These are phyloP conservation scores for Colletotrichum sp. DNA, from an alignment of 2,329 filamentous ascomycete genomes.

Conservation along the genomic window DNA sequence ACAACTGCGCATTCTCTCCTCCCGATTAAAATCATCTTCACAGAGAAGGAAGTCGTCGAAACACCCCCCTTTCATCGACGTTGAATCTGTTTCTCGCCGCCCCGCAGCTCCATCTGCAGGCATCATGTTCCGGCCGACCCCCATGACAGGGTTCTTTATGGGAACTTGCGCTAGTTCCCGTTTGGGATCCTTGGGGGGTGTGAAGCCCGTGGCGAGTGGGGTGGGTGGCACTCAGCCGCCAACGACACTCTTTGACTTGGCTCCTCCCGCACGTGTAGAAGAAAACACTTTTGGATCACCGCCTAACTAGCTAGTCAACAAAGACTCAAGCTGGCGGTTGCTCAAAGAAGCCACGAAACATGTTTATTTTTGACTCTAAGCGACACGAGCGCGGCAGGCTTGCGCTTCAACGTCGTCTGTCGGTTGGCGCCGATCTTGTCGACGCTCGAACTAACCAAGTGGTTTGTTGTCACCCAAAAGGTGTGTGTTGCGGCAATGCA, in stretches of 20 bases:
- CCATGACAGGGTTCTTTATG: conserved; percentile 16
- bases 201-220: conserved; percentile 17
- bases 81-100: conserved; percentile 13
- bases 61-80: conserved; percentile 13
- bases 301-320: not conserved
- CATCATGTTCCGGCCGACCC: conserved; percentile 9
- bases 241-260: conserved; percentile 10
- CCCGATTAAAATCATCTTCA: not conserved
- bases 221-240: conserved; percentile 1
- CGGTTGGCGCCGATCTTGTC: not conserved
- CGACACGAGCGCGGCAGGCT: not conserved
- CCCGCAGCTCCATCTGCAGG: conserved; percentile 22
- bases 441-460: not conserved
- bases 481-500: not conserved
- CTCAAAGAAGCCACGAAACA: not conserved
- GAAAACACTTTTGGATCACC: not conserved
- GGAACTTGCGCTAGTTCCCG: conserved; percentile 22
- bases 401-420: not conserved
- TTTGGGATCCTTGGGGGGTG: conserved; percentile 18
- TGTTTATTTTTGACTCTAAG: not conserved
- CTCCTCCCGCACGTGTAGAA: conserved; percentile 6
- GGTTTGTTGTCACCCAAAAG: not conserved
- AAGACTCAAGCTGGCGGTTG: not conserved
- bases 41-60: not conserved
- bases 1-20: not conserved